These are phyloP conservation scores for Durusdinium trenchii DNA, from an alignment of 73 alveolate species.

Conservation along the genomic window DNA sequence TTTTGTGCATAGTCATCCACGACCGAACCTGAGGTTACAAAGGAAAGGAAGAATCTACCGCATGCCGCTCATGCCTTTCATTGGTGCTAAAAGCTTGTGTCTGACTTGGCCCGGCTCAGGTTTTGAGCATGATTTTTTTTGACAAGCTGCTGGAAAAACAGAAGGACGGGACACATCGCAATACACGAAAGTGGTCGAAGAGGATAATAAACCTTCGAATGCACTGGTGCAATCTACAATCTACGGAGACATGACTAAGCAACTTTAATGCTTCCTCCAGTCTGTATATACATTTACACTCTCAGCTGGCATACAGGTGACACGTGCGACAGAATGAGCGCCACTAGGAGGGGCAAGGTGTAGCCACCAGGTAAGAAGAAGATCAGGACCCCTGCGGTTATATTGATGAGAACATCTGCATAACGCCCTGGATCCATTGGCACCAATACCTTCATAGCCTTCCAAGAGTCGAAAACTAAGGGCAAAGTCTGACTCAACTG, in stretches of 20 bases:
- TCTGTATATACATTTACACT: too few relatives aligned
- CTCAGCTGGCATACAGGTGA: too few relatives aligned
- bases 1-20: slow-evolving; percentile 3
- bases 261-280: background rate
- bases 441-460: slow-evolving; percentile 24
- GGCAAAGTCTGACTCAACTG: background rate
- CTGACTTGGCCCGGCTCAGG: background rate
- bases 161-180: slow-evolving; percentile 35
- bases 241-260: background rate
- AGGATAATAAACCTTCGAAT: background rate
- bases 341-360: background rate
- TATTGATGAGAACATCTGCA: slow-evolving; percentile 24
- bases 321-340: slow-evolving; percentile 10
- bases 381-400: slow-evolving; percentile 28
- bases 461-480: background rate
- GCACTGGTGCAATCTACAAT: background rate
- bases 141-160: slow-evolving; percentile 24
- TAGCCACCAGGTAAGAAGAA: slow-evolving; percentile 36
- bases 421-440: slow-evolving; percentile 42
- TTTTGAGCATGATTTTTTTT: too few relatives aligned
- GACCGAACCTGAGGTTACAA: background rate
- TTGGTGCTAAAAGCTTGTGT: too few relatives aligned
- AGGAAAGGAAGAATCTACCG: too few relatives aligned
- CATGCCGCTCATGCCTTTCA: too few relatives aligned
- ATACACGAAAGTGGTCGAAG: slow-evolving; percentile 39